A percentile compares a stretch with the other conserved stretches of the same genome.
phyloP scores from a whole-genome alignment of 345 rosid species.

The Eucalyptus pauciflora region DNA sequence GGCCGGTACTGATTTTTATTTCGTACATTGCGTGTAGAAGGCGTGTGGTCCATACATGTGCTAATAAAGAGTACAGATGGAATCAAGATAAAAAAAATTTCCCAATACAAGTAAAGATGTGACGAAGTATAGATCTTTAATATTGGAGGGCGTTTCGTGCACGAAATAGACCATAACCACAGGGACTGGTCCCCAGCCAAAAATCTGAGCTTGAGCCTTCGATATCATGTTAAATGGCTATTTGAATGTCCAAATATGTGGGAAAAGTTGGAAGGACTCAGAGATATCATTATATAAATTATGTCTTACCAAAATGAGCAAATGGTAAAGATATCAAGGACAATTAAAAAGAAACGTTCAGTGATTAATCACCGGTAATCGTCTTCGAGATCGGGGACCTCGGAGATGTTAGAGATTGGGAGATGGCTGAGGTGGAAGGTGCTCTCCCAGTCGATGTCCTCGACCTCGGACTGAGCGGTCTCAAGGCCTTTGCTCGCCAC shows the following conservation, averaged over 20 bases:
- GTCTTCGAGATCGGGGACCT: conserved; percentile 43
- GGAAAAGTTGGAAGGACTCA: background rate
- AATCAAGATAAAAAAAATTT: background rate
- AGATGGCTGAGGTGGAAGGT: conserved; percentile 63
- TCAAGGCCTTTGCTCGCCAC: conserved; percentile 44
- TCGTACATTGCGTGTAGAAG: background rate
- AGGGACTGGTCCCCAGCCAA: background rate
- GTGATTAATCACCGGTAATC: conserved; percentile 27
- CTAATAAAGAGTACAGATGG: background rate
- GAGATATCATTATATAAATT: background rate
- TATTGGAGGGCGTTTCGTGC: background rate
- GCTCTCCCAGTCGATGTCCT: conserved; percentile 76
- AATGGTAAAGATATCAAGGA: background rate
- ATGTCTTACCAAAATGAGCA: background rate
- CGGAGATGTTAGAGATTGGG: conserved; percentile 46
- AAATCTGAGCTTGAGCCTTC: background rate
- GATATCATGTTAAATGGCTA: background rate
- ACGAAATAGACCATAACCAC: background rate
- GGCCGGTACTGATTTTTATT: background rate
- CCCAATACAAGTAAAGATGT: background rate
- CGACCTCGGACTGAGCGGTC: conserved; percentile 34
- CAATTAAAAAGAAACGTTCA: background rate
- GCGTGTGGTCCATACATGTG: background rate
- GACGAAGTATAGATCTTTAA: background rate
- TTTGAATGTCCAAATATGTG: background rate